phyloP scores from a whole-genome alignment of 2,329 filamentous ascomycete genomes.

The Talaromyces atroroseus region DNA sequence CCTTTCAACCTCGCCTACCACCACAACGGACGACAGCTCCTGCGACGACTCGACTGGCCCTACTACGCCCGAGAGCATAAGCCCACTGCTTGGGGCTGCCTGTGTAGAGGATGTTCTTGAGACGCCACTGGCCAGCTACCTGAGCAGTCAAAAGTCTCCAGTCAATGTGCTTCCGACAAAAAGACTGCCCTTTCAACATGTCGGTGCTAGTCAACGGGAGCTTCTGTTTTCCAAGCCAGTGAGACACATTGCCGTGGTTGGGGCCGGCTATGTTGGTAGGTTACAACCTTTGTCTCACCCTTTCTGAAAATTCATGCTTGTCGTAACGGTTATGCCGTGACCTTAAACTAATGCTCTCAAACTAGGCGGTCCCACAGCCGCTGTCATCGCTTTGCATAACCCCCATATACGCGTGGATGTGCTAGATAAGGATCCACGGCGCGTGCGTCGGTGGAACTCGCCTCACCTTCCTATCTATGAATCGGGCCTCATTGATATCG shows the following conservation, averaged over 20 bases:
- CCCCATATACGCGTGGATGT: slow-evolving; percentile 66
- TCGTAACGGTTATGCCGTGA: neutral
- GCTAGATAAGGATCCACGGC: slow-evolving; percentile 61
- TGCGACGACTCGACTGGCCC: slow-evolving; percentile 21
- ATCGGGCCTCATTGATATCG: slow-evolving; percentile 63
- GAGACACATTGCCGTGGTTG: slow-evolving; percentile 62
- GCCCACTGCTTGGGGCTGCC: slow-evolving; percentile 23
- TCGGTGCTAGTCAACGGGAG: slow-evolving; percentile 3
- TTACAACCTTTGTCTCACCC: neutral
- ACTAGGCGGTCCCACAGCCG: slow-evolving; percentile 66
- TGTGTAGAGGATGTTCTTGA: slow-evolving; percentile 19
- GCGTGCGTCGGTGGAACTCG: slow-evolving; percentile 70
- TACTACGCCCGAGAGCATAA: slow-evolving; percentile 24
- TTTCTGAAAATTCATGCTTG: neutral
- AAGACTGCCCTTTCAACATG: slow-evolving; percentile 1
- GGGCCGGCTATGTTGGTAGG: slow-evolving; percentile 70
- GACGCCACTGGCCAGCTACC: slow-evolving; percentile 14
- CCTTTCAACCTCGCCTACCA: slow-evolving; percentile 17
- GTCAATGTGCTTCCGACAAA: slow-evolving; percentile 1
- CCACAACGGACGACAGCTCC: slow-evolving; percentile 18
- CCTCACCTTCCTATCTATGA: slow-evolving; percentile 70
- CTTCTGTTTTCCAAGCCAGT: slow-evolving; percentile 15
- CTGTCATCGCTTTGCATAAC: slow-evolving; percentile 69
- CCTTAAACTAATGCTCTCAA: neutral
- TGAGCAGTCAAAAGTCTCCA: slow-evolving; percentile 11